phyloP scores from a whole-genome alignment of 2,329 filamentous ascomycete genomes.

The Tetracladium maxilliforme region DNA sequence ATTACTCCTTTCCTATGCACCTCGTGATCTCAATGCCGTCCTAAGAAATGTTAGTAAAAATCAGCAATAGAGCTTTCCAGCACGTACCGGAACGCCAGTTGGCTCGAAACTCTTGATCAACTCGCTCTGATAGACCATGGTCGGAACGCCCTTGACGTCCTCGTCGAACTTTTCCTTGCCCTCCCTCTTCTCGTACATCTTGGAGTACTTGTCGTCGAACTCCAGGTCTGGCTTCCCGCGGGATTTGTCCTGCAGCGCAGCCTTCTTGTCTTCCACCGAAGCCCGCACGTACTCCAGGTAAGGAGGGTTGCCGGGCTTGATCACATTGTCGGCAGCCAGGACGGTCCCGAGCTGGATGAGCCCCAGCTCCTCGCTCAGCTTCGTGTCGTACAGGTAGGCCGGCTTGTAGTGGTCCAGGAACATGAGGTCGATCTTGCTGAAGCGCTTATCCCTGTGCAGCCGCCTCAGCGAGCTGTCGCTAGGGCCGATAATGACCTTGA shows the following conservation, averaged over 20 bases:
- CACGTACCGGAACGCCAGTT: slow-evolving; percentile 46
- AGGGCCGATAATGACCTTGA: slow-evolving; percentile 56
- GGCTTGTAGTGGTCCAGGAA: slow-evolving; percentile 77
- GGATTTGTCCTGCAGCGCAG: slow-evolving; percentile 19
- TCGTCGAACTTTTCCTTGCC: slow-evolving; percentile 21
- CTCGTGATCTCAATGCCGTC: slow-evolving; percentile 53
- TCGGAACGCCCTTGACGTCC: slow-evolving; percentile 38
- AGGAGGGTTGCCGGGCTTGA: slow-evolving; percentile 55
- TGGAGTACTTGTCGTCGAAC: slow-evolving; percentile 27
- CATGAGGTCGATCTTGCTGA: slow-evolving; percentile 52
- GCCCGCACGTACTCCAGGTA: slow-evolving; percentile 58
- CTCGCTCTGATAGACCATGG: slow-evolving; percentile 49
- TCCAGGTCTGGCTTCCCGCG: slow-evolving; percentile 11
- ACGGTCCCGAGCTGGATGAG: slow-evolving; percentile 48
- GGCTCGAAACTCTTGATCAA: slow-evolving; percentile 53
- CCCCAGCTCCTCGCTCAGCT: slow-evolving; percentile 58
- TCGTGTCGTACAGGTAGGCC: slow-evolving; percentile 58
- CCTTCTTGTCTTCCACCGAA: slow-evolving; percentile 42
- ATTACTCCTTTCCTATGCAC: slow-evolving; percentile 31
- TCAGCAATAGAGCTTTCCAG: no score
- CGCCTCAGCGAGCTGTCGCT: slow-evolving; percentile 50
- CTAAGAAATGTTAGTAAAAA: slow-evolving; percentile 21
- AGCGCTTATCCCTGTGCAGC: slow-evolving; percentile 33
- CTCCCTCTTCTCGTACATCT: slow-evolving; percentile 29
- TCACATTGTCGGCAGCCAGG: slow-evolving; percentile 55